A percentile compares a stretch with the other conserved stretches of the same genome.
Conservation (phyloP, 176 grass and related monocot species). For the Cenchrus americanus region DNA sequence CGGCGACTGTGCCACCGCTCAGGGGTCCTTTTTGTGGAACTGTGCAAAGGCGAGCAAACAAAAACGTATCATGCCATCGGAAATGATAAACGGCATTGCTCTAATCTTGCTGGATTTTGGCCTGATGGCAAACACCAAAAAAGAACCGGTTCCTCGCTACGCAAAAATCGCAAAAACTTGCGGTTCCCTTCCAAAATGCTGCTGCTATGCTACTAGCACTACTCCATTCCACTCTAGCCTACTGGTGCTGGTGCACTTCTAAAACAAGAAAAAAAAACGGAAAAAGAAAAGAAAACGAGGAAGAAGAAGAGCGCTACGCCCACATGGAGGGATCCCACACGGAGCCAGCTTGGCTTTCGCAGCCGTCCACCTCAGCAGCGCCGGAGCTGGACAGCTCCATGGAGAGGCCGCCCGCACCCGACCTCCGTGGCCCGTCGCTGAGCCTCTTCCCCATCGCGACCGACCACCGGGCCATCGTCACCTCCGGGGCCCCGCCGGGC, state of each 20-base stretch:
- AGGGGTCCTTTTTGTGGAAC: constrained; percentile 10
- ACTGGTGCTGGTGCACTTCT: no score
- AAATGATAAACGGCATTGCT: no score
- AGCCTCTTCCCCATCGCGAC: not conserved
- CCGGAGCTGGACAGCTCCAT: constrained; percentile 16
- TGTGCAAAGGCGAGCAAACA: no score
- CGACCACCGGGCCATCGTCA: constrained; percentile 16
- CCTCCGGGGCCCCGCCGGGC: constrained; percentile 1
- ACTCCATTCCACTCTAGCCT: not conserved
- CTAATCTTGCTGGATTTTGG: not conserved
- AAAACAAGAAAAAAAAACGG: no score
- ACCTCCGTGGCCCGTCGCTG: not conserved
- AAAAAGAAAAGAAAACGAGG: not conserved
- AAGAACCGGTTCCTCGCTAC: not conserved
- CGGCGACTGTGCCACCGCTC: not conserved
- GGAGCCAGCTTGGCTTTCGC: not conserved
- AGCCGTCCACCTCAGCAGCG: not conserved
- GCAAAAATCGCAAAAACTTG: no score
- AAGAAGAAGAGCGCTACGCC: not conserved
- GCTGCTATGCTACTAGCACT: not conserved
- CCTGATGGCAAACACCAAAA: not conserved
- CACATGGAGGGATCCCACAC: not conserved
- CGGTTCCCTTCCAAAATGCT: constrained; percentile 3
- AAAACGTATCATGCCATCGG: no score
- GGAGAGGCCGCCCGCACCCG: constrained; percentile 22